Conservation (phyloP, 1,284 basidiomycete species). For the Polyporus tsugae region DNA sequence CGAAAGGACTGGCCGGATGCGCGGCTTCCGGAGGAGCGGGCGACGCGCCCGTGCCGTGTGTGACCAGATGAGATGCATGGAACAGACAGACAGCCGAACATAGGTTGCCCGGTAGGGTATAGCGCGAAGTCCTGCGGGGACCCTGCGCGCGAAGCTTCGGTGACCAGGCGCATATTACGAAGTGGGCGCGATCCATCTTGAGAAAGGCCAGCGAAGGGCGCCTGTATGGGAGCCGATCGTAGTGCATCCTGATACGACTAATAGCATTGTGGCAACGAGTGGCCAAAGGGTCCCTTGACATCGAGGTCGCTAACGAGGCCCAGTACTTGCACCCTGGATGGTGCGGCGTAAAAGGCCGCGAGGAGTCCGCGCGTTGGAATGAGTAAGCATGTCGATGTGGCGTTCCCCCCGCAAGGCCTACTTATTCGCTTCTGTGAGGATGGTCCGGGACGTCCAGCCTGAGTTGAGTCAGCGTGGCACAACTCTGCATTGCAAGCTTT, state of each 20-base stretch:
- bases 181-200: neutral
- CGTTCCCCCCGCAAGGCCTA: neutral
- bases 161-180: conserved; percentile 9
- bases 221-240: conserved; percentile 2
- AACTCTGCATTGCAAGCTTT: neutral
- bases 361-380: conserved; percentile 1
- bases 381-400: neutral
- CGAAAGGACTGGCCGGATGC: neutral
- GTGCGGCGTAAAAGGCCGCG: neutral
- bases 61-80: conserved; percentile 8
- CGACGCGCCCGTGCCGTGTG: neutral
- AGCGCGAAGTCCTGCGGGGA: neutral
- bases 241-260: neutral
- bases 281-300: conserved; percentile 1
- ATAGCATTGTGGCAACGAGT: conserved; percentile 7
- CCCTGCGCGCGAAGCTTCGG: conserved; percentile 3
- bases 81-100: conserved; percentile 1
- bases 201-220: neutral
- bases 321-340: neutral
- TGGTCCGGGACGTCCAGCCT: neutral
- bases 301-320: neutral
- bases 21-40: neutral
- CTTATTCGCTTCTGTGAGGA: neutral
- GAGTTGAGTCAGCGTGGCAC: neutral
- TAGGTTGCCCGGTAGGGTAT: neutral